Conservation (phyloP, 768 basidiomycete species). For the Megacollybia marginata region DNA sequence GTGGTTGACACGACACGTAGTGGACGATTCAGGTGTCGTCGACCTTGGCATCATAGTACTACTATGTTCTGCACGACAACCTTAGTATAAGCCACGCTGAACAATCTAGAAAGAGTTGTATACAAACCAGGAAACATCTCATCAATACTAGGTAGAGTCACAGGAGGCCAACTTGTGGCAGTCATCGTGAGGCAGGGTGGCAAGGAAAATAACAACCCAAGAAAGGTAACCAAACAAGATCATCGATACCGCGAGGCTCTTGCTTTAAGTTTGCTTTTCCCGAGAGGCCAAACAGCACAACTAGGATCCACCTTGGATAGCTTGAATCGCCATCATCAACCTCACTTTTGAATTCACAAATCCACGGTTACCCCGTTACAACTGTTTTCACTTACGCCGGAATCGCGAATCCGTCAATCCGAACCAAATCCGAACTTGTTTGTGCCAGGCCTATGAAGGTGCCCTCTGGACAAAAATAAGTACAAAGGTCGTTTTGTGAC, state of each 20-base stretch:
- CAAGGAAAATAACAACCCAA: neutral
- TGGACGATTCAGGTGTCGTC: neutral
- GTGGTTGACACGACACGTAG: too few species aligned
- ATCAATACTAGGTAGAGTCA: constrained; percentile 39
- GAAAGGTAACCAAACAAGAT: neutral
- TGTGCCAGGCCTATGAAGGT: too few species aligned
- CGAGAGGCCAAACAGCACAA: neutral
- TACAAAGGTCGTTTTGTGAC: too few species aligned
- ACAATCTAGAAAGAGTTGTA: constrained; percentile 2
- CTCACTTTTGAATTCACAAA: too few species aligned
- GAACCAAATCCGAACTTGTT: too few species aligned
- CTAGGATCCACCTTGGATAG: too few species aligned
- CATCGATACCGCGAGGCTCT: neutral
- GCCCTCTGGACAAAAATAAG: too few species aligned
- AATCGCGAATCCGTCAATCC: too few species aligned
- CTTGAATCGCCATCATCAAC: too few species aligned
- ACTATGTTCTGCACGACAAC: constrained; percentile 10
- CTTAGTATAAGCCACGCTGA: constrained; percentile 2
- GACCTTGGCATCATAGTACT: constrained; percentile 5
- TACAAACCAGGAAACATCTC: constrained; percentile 48
- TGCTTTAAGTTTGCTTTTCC: neutral
- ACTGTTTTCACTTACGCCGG: too few species aligned
- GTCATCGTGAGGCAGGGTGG: neutral
- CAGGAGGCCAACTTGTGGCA: neutral
- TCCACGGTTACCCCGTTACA: too few species aligned